Conservation (phyloP, 768 basidiomycete genomes). For the Agrocybe pediades region DNA sequence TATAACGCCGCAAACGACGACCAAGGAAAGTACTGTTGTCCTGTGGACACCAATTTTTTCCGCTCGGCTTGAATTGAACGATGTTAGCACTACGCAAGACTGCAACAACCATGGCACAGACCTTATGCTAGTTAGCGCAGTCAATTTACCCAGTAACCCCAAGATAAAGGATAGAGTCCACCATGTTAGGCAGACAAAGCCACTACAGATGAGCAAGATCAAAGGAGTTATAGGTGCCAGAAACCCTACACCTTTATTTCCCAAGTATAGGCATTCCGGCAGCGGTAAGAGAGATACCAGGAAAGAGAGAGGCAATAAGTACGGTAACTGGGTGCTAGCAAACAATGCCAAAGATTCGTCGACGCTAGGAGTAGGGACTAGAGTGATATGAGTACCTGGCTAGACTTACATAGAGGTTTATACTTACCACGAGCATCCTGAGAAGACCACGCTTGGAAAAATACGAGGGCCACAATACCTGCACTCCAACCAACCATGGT, state of each 20-base stretch:
- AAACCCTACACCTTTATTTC: constrained; percentile 51
- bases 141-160: constrained; percentile 42
- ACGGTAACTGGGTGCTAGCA: constrained; percentile 36
- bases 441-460: constrained; percentile 55
- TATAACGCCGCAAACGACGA: constrained; percentile 63
- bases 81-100: not conserved
- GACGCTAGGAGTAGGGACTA: constrained; percentile 51
- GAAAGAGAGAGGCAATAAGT: constrained; percentile 44
- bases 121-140: constrained; percentile 34
- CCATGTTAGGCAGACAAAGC: constrained; percentile 66
- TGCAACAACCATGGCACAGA: constrained; percentile 22
- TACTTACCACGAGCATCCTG: constrained; percentile 35
- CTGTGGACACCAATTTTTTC: constrained; percentile 42
- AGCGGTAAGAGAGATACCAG: constrained; percentile 57
- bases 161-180: constrained; percentile 49
- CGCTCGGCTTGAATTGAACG: constrained; percentile 23
- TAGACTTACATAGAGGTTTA: too few species aligned
- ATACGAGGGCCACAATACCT: constrained; percentile 61
- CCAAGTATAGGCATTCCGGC: constrained; percentile 56
- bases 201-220: constrained; percentile 59
- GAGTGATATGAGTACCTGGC: too few species aligned
- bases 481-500: constrained; percentile 73
- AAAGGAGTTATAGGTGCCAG: constrained; percentile 57
- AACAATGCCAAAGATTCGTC: constrained; percentile 51
- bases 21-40: constrained; percentile 59